A percentile compares a stretch with the other conserved stretches of the same genome.
Evolutionary conservation across 2,329 filamentous ascomycete species (phyloP).

Genomic region (Pseudocercospora fuligena): DNA sequence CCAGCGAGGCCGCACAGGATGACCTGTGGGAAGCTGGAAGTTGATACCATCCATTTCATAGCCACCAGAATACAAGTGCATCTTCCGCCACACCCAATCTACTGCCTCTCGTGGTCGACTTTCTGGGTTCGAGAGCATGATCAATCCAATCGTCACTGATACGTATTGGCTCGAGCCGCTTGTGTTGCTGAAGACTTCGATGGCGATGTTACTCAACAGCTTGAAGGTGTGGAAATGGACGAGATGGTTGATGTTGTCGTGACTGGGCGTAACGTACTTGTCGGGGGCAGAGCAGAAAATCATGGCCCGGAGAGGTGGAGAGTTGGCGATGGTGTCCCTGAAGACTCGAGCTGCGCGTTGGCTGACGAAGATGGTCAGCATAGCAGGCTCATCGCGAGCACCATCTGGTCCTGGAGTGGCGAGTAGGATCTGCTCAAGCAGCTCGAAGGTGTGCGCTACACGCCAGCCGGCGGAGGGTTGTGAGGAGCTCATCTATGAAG

Average conservation of each 20-base stretch:
- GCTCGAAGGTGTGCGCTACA: background rate
- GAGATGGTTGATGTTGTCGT: background rate
- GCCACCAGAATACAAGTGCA: background rate
- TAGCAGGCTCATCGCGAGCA: background rate
- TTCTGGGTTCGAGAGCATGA: background rate
- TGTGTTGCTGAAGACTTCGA: background rate
- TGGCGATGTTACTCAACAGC: background rate
- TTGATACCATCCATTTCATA: background rate
- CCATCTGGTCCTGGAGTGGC: background rate
- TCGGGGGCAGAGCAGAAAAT: background rate
- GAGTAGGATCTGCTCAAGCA: background rate
- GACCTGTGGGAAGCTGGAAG: background rate
- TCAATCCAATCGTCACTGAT: background rate
- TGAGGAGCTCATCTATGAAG: background rate
- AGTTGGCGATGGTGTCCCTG: background rate
- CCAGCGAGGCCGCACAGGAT: background rate
- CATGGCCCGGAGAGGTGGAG: background rate
- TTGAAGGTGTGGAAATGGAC: background rate
- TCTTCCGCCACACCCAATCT: background rate
- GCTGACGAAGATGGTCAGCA: background rate
- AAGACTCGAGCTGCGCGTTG: background rate
- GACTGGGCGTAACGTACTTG: background rate
- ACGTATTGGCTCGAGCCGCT: background rate
- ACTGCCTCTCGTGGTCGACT: background rate
- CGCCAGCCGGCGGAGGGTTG: background rate